Evolutionary conservation across 139 green algal genomes (phyloP).

Genomic region (Eudorina sp.): DNA sequence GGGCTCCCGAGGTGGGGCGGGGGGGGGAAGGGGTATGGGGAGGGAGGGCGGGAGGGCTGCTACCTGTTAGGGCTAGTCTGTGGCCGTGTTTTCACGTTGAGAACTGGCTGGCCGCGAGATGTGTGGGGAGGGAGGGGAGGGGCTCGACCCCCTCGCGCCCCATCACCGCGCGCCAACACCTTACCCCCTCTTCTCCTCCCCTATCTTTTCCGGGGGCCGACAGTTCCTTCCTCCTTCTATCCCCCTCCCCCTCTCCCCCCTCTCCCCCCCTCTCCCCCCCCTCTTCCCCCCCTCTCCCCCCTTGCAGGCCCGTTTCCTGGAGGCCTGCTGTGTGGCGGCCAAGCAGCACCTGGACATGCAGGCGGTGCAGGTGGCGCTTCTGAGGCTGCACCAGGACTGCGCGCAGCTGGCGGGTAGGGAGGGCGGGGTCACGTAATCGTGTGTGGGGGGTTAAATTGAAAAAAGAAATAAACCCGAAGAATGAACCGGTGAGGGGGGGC

Average conservation of each 20-base stretch:
- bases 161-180: too few species aligned
- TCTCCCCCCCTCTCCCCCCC: not conserved
- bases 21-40: too few species aligned
- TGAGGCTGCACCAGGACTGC: conserved; percentile 54
- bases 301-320: conserved; percentile 45
- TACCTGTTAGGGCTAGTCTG: too few species aligned
- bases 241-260: not conserved
- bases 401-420: conserved; percentile 22
- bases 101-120: too few species aligned
- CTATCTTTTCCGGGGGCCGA: too few species aligned
- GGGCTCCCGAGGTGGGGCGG: not conserved
- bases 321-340: conserved; percentile 26
- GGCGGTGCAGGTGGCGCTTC: conserved; percentile 59
- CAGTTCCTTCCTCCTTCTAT: too few species aligned
- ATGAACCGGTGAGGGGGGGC: too few species aligned
- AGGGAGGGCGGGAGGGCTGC: too few species aligned
- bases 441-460: too few species aligned
- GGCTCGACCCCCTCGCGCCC: not conserved
- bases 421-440: too few species aligned
- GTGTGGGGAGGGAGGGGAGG: not conserved
- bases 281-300: not conserved
- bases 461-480: too few species aligned
- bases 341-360: conserved; percentile 59
- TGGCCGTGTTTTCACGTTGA: too few species aligned
- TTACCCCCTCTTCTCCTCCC: not conserved